These are phyloP conservation scores for Ilex paraguariensis DNA, from an alignment of 305 asterid species.

Conservation along the genomic window DNA sequence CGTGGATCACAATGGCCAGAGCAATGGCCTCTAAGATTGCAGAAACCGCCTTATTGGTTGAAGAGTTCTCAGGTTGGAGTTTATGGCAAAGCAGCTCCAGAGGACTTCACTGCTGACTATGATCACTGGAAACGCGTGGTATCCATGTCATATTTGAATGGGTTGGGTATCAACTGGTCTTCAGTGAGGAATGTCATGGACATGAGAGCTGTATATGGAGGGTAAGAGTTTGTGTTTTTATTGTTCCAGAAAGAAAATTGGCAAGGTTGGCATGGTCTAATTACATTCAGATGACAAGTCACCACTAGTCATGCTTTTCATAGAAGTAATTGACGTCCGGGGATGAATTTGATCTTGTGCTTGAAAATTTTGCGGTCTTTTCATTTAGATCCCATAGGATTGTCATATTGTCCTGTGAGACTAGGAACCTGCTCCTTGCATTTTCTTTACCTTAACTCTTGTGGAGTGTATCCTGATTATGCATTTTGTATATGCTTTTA, in stretches of 20 bases:
- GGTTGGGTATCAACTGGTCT: conserved; percentile 18
- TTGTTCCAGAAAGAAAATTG: not conserved
- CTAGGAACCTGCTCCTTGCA: too few relatives aligned
- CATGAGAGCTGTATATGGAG: conserved; percentile 22
- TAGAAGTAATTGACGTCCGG: too few relatives aligned
- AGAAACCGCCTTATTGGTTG: conserved; percentile 18
- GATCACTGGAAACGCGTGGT: conserved; percentile 18
- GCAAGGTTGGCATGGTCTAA: not conserved
- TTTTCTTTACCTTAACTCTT: not conserved
- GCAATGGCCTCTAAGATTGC: conserved; percentile 17
- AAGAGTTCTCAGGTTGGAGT: conserved; percentile 19
- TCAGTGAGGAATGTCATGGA: conserved; percentile 23
- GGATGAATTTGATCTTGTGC: too few relatives aligned
- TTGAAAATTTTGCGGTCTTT: too few relatives aligned
- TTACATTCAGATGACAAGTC: not conserved
- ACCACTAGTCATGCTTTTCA: too few relatives aligned
- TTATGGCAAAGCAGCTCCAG: conserved; percentile 22
- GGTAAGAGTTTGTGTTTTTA: conserved; percentile 11
- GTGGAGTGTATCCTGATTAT: too few relatives aligned
- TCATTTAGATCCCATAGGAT: too few relatives aligned
- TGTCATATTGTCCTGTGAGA: too few relatives aligned
- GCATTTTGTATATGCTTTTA: not conserved
- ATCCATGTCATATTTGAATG: conserved; percentile 17
- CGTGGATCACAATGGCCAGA: conserved; percentile 21
- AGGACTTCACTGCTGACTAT: conserved; percentile 19